Evolutionary conservation across 441 rosid genomes (phyloP), one percentile per base, ranked within the genome.

Genomic region (Raphanus hybrid): DNA sequence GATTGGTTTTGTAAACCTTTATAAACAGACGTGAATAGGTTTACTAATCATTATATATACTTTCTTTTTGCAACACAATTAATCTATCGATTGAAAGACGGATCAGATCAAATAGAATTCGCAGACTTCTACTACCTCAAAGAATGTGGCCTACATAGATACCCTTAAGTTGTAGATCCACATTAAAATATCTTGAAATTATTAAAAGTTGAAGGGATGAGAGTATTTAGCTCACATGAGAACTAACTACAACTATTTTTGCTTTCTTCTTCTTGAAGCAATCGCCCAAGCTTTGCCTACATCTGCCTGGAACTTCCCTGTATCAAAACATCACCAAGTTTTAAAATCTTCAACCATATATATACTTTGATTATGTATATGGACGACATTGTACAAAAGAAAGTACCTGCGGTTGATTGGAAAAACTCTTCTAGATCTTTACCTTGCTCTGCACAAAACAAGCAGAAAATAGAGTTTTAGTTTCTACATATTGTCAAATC

Each of bases 251-350:
- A 64, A 70, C 58, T 80, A 82, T 64, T 77, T 78, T 55, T 75
- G 78, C 18, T 79, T 83, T 71, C 77, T 87, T 80, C 97, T 90
- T 81, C 96, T 89, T 16, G 94, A 88, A 69, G 84, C 92, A 68
- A 94, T 86, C 85, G 97, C 98, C 97, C 97, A 94, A 61, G 97
- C 94, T 80, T 89, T 92, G 64, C 97, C 98, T 60, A 94, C 75
- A 11, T 94, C 93, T 2, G 97, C 92, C 84, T 90, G 98, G 70
- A 92, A 90, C 81, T 90, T 94, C 41, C 98, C 97, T 94, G 95
- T 71, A 85, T 45, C 63, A 75, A 75, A 2, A 71, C 71, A 62
- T 0, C 8, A 50, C 37, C 59, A 55, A 68, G 10, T 1, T 61
- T 39, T 62, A 6, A 63, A 27, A 35, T 6, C 15, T 69, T 16